Conservation (phyloP, 129 eudicot genomes). For the Tanacetum coccineum region DNA sequence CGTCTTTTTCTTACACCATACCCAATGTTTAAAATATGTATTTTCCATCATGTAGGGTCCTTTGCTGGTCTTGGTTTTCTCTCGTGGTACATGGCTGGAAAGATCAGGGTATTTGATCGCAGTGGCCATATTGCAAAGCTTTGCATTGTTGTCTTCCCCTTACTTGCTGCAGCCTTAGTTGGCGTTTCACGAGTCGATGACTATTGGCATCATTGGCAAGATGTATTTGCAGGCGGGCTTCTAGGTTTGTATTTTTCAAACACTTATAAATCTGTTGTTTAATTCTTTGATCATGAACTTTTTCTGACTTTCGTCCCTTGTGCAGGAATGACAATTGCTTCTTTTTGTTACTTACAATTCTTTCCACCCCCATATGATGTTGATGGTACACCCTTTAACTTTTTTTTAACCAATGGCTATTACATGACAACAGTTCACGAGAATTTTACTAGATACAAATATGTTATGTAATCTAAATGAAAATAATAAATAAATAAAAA, state of each 20-base stretch:
- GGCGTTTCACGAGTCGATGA: slow-evolving; percentile 91
- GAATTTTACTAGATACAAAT: background rate
- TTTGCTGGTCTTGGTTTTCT: slow-evolving; percentile 92
- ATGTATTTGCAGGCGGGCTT: slow-evolving; percentile 81
- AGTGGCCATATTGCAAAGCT: slow-evolving; percentile 87
- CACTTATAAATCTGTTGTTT: slow-evolving; percentile 6
- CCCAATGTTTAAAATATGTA: background rate
- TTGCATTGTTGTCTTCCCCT: slow-evolving; percentile 60
- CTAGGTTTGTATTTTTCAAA: slow-evolving; percentile 41
- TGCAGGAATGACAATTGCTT: slow-evolving; percentile 39
- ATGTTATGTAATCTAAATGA: background rate
- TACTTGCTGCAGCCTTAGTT: slow-evolving; percentile 72
- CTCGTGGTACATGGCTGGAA: slow-evolving; percentile 76
- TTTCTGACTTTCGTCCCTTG: slow-evolving; percentile 1
- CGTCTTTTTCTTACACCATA: background rate
- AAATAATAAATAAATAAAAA: background rate
- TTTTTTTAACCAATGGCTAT: background rate
- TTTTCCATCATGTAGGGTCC: slow-evolving; percentile 49
- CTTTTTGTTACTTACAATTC: slow-evolving; percentile 75
- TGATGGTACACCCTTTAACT: slow-evolving; percentile 45
- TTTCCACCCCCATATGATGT: slow-evolving; percentile 68
- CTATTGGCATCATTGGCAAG: slow-evolving; percentile 98
- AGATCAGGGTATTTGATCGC: slow-evolving; percentile 71
- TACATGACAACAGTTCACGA: background rate
- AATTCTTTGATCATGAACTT: slow-evolving; percentile 7